phyloP scores from a whole-genome alignment of 345 rosid genomes.

The Odontarrhena argentea region DNA sequence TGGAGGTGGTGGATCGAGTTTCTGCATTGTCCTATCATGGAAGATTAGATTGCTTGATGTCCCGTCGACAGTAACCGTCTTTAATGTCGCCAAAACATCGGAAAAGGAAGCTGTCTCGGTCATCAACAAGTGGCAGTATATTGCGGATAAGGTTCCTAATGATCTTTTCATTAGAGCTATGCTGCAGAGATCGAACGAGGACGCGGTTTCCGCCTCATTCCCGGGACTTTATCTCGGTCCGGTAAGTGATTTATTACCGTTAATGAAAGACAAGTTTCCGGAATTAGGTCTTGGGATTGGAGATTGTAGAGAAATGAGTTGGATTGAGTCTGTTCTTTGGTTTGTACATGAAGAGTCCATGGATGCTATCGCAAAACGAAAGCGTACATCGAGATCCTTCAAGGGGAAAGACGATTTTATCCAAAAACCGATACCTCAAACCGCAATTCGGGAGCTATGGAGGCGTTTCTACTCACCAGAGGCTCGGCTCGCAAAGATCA shows the following conservation, averaged over 20 bases:
- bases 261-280: constrained; percentile 40
- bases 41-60: constrained; percentile 51
- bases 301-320: constrained; percentile 52
- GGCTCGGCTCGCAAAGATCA: constrained; percentile 33
- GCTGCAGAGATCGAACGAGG: constrained; percentile 19
- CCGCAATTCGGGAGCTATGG: constrained; percentile 36
- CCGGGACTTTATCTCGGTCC: constrained; percentile 49
- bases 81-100: constrained; percentile 39
- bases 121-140: constrained; percentile 49
- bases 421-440: constrained; percentile 41
- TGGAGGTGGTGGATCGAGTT: constrained; percentile 62
- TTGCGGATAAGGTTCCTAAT: constrained; percentile 38
- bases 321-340: constrained; percentile 49
- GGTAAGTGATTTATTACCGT: constrained; percentile 11
- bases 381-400: constrained; percentile 26
- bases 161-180: constrained; percentile 36
- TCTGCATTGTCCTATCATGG: constrained; percentile 52
- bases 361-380: constrained; percentile 25
- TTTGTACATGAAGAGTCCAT: constrained; percentile 30
- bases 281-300: constrained; percentile 42
- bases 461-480: constrained; percentile 3
- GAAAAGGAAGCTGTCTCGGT: constrained; percentile 45
- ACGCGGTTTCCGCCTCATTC: constrained; percentile 30
- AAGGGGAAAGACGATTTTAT: constrained; percentile 57
- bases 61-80: constrained; percentile 51